Percentiles rank a stretch among this genome's conserved stretches.
These are phyloP conservation scores for Trichopus zeylanicus DNA, from an alignment of 116 monocot species.

Conservation along the genomic window DNA sequence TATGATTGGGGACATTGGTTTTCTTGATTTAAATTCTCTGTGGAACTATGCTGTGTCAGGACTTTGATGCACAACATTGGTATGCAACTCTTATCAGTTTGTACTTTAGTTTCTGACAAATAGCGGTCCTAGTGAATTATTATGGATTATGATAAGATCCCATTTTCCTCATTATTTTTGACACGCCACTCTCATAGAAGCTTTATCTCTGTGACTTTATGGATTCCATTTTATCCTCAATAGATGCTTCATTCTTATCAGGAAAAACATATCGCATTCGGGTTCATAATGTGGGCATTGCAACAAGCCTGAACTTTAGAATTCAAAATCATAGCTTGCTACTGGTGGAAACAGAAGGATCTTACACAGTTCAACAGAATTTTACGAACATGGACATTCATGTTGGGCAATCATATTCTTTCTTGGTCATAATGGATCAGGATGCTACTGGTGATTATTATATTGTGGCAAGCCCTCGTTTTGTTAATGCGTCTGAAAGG, in stretches of 20 bases:
- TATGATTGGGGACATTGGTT: too few relatives aligned
- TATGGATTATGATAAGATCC: too few relatives aligned
- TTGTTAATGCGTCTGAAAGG: conserved; percentile 31
- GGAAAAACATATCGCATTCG: conserved; percentile 84
- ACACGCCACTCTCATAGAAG: too few relatives aligned
- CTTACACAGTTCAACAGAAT: conserved; percentile 83
- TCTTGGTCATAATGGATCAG: conserved; percentile 94
- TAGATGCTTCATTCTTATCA: conserved; percentile 11
- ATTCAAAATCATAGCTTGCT: conserved; percentile 89
- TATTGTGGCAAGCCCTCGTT: conserved; percentile 77
- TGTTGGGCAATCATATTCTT: conserved; percentile 92
- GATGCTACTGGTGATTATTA: conserved; percentile 77
- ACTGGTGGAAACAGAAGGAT: conserved; percentile 94
- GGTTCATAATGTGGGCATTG: conserved; percentile 83
- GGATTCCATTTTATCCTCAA: too few relatives aligned
- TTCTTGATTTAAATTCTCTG: too few relatives aligned
- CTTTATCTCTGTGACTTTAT: too few relatives aligned
- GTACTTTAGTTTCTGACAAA: too few relatives aligned
- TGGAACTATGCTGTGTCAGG: too few relatives aligned
- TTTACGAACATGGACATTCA: conserved; percentile 93
- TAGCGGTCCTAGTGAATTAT: too few relatives aligned
- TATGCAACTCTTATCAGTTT: too few relatives aligned
- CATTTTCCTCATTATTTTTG: too few relatives aligned
- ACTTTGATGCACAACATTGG: too few relatives aligned
- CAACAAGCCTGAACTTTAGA: conserved; percentile 83